phyloP scores from a whole-genome alignment of 2,329 filamentous ascomycete genomes.

The Neopestalotiopsis sp. region DNA sequence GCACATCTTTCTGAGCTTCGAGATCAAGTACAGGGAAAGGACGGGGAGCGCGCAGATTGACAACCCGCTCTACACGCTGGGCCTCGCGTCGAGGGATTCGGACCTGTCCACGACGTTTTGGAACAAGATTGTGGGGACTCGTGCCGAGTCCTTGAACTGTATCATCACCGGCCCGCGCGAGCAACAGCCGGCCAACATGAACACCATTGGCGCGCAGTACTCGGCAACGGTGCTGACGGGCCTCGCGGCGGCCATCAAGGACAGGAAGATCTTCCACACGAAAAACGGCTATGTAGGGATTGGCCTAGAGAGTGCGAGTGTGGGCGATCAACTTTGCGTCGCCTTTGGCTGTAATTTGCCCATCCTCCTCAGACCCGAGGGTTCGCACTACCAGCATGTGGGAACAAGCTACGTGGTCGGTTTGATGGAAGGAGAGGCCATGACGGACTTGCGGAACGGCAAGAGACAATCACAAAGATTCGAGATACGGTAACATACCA shows the following conservation, averaged over 20 bases:
- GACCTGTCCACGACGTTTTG: constrained; percentile 5
- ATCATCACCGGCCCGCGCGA: constrained; percentile 6
- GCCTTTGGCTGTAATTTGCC: constrained; percentile 4
- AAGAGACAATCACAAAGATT: not conserved
- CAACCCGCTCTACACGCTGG: not conserved
- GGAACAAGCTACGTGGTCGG: not conserved
- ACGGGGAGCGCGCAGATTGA: constrained; percentile 1
- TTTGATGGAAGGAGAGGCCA: constrained; percentile 3
- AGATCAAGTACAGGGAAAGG: constrained; percentile 2
- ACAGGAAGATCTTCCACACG: constrained; percentile 5
- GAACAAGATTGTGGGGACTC: constrained; percentile 9
- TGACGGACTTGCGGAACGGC: not conserved
- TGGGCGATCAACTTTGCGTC: constrained; percentile 4
- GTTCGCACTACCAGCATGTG: not conserved
- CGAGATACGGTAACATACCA: not conserved
- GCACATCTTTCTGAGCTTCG: constrained; percentile 2
- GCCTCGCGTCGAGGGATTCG: not conserved
- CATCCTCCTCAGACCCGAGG: not conserved
- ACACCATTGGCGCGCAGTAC: not conserved
- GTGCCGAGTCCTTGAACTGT: not conserved
- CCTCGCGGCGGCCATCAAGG: not conserved
- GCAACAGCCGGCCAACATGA: constrained; percentile 2
- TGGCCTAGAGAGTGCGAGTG: not conserved
- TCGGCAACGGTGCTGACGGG: not conserved
- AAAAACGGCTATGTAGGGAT: constrained; percentile 8